These are phyloP conservation scores for Baorangia bicolor DNA, from an alignment of 768 basidiomycete genomes.

Conservation along the genomic window DNA sequence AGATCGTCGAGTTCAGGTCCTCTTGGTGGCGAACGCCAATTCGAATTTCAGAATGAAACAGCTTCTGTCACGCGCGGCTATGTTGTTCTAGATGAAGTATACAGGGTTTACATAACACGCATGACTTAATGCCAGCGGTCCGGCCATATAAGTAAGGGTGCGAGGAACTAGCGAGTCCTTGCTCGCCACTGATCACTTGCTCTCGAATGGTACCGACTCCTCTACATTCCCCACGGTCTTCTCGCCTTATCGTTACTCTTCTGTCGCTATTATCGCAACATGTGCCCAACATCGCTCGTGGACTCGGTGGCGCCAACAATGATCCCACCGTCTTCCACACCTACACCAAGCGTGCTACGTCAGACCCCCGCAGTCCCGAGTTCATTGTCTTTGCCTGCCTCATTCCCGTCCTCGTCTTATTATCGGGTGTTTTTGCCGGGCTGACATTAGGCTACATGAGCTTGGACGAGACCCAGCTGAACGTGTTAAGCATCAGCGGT, in stretches of 20 bases:
- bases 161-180: not conserved
- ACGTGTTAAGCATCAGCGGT: slow-evolving; percentile 82
- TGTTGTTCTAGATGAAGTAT: too few relatives aligned
- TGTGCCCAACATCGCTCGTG: slow-evolving; percentile 41
- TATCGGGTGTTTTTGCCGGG: slow-evolving; percentile 89
- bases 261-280: slow-evolving; percentile 44
- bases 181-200: not conserved
- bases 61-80: too few relatives aligned
- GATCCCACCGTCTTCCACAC: slow-evolving; percentile 22
- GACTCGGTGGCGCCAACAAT: slow-evolving; percentile 5
- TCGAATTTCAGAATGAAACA: too few relatives aligned
- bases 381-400: slow-evolving; percentile 51
- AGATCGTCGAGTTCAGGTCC: too few relatives aligned
- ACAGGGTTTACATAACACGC: not conserved
- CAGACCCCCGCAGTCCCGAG: slow-evolving; percentile 17
- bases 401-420: slow-evolving; percentile 79
- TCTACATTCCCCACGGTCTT: slow-evolving; percentile 34
- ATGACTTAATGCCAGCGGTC: not conserved
- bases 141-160: slow-evolving; percentile 3
- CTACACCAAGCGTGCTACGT: slow-evolving; percentile 32
- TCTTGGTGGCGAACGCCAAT: too few relatives aligned
- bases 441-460: slow-evolving; percentile 92
- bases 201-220: slow-evolving; percentile 42
- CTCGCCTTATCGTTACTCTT: slow-evolving; percentile 46
- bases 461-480: slow-evolving; percentile 88